Percentiles rank a stretch among this genome's conserved stretches.
Evolutionary conservation across 352 stramenopile genomes (phyloP).

Genomic region (Aphanomyces astaci): DNA sequence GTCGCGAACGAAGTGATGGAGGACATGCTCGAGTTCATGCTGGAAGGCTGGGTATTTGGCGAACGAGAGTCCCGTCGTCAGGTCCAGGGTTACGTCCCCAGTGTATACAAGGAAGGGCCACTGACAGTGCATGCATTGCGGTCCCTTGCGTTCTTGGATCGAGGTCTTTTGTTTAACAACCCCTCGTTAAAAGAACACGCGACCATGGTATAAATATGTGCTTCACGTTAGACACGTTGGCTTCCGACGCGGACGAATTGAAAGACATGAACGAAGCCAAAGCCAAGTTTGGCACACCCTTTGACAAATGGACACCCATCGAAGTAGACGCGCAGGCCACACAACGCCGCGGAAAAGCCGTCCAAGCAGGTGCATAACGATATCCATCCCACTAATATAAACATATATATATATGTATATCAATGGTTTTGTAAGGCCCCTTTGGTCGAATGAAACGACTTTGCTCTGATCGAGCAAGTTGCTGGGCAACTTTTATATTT

Average conservation of each 20-base stretch:
- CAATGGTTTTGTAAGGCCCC: too few relatives aligned
- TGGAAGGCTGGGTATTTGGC: slow-evolving; percentile 95
- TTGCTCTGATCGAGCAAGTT: too few relatives aligned
- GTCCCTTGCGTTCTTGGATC: slow-evolving; percentile 33
- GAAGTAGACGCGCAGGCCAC: slow-evolving; percentile 52
- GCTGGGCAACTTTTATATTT: too few relatives aligned
- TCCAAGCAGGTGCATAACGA: slow-evolving; percentile 35
- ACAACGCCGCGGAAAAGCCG: slow-evolving; percentile 45
- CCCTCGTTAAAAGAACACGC: too few relatives aligned
- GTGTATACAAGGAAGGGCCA: slow-evolving; percentile 71
- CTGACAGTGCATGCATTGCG: slow-evolving; percentile 62
- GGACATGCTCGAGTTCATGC: slow-evolving; percentile 91
- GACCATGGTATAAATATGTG: too few relatives aligned
- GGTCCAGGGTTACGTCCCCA: slow-evolving; percentile 73
- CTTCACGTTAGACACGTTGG: not conserved
- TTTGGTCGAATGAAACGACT: too few relatives aligned
- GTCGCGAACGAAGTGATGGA: slow-evolving; percentile 87
- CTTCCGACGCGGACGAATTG: slow-evolving; percentile 5
- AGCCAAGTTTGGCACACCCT: slow-evolving; percentile 30
- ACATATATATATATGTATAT: too few relatives aligned
- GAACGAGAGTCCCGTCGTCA: slow-evolving; percentile 77
- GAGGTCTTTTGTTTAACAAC: not conserved
- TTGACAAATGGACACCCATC: slow-evolving; percentile 71
- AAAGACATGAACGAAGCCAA: slow-evolving; percentile 1
- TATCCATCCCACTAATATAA: too few relatives aligned